phyloP scores from a whole-genome alignment of 805 yeast genomes.

The Phaffomyces antillensis region DNA sequence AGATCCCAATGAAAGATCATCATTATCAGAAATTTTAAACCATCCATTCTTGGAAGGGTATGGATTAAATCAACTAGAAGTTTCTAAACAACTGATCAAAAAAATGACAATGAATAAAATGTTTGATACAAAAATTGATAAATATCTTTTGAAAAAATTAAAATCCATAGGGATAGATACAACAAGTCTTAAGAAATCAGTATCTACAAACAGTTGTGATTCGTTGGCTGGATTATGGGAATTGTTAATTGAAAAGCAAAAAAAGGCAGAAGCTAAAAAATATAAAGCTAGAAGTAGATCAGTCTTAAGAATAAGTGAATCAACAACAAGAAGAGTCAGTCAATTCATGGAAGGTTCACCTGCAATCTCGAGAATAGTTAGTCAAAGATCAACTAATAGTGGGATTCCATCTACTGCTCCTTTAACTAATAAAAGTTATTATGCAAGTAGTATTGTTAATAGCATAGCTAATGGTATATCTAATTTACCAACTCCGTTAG shows the following conservation, averaged over 20 bases:
- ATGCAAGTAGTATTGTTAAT: not conserved
- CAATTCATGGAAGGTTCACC: conserved; percentile 23
- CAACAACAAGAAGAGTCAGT: conserved; percentile 23
- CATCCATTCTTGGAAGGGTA: conserved; percentile 44
- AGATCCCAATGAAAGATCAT: conserved; percentile 58
- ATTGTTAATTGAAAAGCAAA: conserved; percentile 46
- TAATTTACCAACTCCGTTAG: not conserved
- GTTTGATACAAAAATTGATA: conserved; percentile 57
- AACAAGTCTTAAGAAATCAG: conserved; percentile 50
- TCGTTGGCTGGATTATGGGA: conserved; percentile 72
- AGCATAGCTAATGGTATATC: not conserved
- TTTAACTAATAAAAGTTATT: not conserved
- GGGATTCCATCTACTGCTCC: not conserved
- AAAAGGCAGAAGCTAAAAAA: conserved; percentile 24
- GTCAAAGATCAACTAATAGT: conserved; percentile 15
- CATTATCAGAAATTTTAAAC: conserved; percentile 41
- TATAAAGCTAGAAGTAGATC: conserved; percentile 30
- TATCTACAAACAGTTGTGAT: conserved; percentile 56
- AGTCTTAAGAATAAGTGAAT: conserved; percentile 22
- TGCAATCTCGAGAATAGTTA: conserved; percentile 23
- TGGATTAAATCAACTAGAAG: conserved; percentile 36
- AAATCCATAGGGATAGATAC: conserved; percentile 57
- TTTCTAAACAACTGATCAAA: conserved; percentile 29
- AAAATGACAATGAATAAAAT: conserved; percentile 33
- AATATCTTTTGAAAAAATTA: conserved; percentile 50